Percentiles rank a stretch among this genome's conserved stretches.
Conservation (phyloP, 202 grass and related monocot species). For the Schoenoplectus tabernaemontani region DNA sequence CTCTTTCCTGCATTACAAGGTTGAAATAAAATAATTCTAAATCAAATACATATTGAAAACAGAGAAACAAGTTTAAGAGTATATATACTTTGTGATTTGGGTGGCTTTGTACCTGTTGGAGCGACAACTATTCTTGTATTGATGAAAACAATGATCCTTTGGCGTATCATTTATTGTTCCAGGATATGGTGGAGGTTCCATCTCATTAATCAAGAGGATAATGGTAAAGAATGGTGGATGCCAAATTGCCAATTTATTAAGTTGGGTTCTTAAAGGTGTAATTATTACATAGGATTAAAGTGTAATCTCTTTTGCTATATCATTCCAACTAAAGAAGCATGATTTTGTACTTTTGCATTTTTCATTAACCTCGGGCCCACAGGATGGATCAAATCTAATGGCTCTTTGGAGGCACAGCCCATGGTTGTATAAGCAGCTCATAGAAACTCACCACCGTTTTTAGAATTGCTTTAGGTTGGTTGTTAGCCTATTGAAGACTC, state of each 20-base stretch:
- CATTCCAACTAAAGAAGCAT: background rate
- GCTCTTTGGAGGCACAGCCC: background rate
- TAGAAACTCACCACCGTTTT: conserved; percentile 2
- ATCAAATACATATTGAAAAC: background rate
- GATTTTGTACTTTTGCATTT: background rate
- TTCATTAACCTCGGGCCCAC: conserved; percentile 1
- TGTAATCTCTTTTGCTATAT: background rate
- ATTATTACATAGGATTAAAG: background rate
- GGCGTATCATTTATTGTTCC: background rate
- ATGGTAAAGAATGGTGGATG: background rate
- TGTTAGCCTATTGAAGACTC: background rate
- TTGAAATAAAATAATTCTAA: background rate
- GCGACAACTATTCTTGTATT: background rate
- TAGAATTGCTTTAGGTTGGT: background rate
- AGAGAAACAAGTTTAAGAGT: background rate
- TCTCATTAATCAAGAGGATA: background rate
- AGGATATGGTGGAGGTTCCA: background rate
- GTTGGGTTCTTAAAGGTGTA: background rate
- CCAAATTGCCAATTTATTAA: background rate
- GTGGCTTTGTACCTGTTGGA: background rate
- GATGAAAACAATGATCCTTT: background rate
- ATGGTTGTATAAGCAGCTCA: background rate
- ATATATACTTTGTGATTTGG: background rate
- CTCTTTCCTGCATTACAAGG: background rate
- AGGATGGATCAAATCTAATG: background rate